Evolutionary conservation across 2,329 filamentous ascomycete genomes (phyloP), one percentile per base, ranked within the genome.

Genomic region (Lachnum nothofagi): DNA sequence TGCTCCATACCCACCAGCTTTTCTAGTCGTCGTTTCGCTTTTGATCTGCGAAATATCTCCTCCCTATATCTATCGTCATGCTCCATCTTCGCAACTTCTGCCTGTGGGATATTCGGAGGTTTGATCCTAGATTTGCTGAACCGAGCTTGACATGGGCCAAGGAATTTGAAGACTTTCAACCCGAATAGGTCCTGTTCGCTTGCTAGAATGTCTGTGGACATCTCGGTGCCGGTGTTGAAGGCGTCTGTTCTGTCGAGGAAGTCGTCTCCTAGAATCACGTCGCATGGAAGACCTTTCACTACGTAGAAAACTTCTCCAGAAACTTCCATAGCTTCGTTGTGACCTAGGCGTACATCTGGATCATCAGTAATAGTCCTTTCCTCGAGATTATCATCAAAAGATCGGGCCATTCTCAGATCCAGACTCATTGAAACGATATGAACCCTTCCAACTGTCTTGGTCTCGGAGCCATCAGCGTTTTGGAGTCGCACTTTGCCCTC

Each of bases 211-310:
- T n/a, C 10, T 6, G 34, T 17, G 16, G 29, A 34, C 14, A 45
- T 40, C 23, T 22, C 33, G 14, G 27, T 22, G 12, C 42, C 39
- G 23, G 16, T 31, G 31, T 50, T 53, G 43, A 52, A 52, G 17
- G 46, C 50, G 16, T 52, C 35, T 3, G 34, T 34, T 20, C 41
- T n/a, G 5, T 49, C 46, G 8, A 52, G 42, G n/a, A 52, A 24
- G n/a, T 44, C 39, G 25, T 23, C 27, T 8, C 50, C 46, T 16
- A 52, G 39, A 7, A 52, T 46, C 3, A 49, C 25, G 23, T 52
- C 50, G 22, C 31, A 46, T 3, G 33, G 24, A 4, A 52, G 39
- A 10, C 34, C 39, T 6, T 29, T 35, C 17, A 49, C 31, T 8
- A 52, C 40, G 20, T 52, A 42, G 22, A 49, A 52, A n/a, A 33